These are phyloP conservation scores for Cyclotella cryptica DNA, from an alignment of 108 stramenopile genomes.

Conservation along the genomic window DNA sequence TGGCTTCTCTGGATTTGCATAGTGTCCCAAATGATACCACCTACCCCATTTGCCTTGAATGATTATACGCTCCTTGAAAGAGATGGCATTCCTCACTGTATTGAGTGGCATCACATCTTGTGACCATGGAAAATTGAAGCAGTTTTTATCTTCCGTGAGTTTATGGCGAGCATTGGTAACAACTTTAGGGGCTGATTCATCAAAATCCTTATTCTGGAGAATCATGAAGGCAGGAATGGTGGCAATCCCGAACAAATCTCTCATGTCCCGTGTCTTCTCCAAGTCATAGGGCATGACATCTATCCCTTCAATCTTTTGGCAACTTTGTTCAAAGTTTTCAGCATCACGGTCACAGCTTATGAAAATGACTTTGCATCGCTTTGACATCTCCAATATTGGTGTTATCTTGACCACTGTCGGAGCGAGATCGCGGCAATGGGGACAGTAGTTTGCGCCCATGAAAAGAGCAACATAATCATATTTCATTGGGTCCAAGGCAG, in stretches of 20 bases:
- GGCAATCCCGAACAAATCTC: conserved; percentile 57
- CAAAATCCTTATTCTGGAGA: conserved; percentile 34
- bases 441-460: conserved; percentile 8
- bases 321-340: conserved; percentile 36
- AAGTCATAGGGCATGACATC: conserved; percentile 61
- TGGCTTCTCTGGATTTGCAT: conserved; percentile 37
- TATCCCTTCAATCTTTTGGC: conserved; percentile 43
- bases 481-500: background rate
- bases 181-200: conserved; percentile 26
- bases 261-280: conserved; percentile 37
- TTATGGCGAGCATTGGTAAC: conserved; percentile 6
- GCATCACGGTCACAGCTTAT: conserved; percentile 54
- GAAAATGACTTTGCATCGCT: conserved; percentile 55
- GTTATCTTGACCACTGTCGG: background rate
- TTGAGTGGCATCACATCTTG: background rate
- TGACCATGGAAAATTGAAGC: background rate
- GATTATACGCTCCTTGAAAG: conserved; percentile 44
- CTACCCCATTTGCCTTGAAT: conserved; percentile 59
- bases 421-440: conserved; percentile 3
- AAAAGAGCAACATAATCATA: conserved; percentile 13
- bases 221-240: conserved; percentile 19
- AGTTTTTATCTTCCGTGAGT: background rate
- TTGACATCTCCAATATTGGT: background rate
- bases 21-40: conserved; percentile 65
- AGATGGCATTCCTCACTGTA: conserved; percentile 9